phyloP scores from a whole-genome alignment of 805 yeast species.

The Zygosaccharomyces lentus region DNA sequence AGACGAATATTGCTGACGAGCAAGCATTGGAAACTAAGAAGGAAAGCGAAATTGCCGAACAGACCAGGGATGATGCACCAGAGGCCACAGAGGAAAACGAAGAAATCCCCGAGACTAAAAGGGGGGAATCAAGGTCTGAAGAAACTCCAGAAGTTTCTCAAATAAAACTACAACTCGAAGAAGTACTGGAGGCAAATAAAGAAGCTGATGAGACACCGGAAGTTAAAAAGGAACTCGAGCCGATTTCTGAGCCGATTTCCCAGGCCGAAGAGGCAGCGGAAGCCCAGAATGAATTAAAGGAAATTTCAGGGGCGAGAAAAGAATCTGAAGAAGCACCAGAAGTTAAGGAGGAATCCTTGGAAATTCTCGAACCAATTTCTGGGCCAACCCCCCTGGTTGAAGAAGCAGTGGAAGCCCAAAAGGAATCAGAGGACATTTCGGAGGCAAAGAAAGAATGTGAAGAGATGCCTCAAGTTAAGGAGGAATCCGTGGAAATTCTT shows the following conservation, averaged over 20 bases:
- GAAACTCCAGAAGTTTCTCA: too few species aligned
- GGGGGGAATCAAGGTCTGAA: neutral
- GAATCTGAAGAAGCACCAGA: too few species aligned
- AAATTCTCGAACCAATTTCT: neutral
- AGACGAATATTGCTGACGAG: slow-evolving; percentile 8
- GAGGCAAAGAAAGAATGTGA: slow-evolving; percentile 1
- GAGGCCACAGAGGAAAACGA: neutral
- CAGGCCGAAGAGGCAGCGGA: too few species aligned
- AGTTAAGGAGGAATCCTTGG: neutral
- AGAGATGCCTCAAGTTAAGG: slow-evolving; percentile 3
- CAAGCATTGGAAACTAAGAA: slow-evolving; percentile 7
- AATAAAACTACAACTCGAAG: too few species aligned
- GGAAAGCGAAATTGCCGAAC: slow-evolving; percentile 4
- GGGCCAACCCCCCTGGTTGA: too few species aligned
- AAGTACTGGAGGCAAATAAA: neutral
- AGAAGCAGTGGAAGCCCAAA: too few species aligned
- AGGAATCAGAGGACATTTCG: too few species aligned
- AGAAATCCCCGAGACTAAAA: neutral
- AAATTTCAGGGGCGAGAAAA: too few species aligned
- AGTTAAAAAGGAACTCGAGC: slow-evolving; percentile 4
- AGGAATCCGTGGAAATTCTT: neutral
- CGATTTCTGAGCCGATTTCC: neutral
- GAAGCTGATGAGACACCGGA: neutral
- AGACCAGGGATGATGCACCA: slow-evolving; percentile 1
- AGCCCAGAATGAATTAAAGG: too few species aligned